Conservation (phyloP, 2,329 filamentous ascomycete genomes). For the Pseudofabraea citricarpa region DNA sequence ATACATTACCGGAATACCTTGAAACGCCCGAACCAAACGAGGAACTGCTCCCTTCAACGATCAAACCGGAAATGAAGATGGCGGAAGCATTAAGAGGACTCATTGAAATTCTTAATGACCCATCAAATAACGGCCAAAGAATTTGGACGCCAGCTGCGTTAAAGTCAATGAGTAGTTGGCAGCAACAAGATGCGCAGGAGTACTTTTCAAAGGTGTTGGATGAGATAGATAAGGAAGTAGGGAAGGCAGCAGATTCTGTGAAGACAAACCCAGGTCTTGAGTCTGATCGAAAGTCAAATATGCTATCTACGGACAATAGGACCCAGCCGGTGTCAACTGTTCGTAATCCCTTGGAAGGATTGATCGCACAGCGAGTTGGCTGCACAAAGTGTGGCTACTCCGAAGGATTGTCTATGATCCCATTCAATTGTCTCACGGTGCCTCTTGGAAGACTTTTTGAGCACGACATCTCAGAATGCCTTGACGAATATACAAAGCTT, state of each 20-base stretch:
- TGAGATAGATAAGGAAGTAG: conserved; percentile 74
- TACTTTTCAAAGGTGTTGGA: conserved; percentile 90
- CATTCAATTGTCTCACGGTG: conserved; percentile 90
- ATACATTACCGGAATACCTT: conserved; percentile 64
- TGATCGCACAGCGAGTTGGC: conserved; percentile 82
- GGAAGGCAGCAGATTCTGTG: conserved; percentile 36
- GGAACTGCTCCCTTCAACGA: too few species aligned
- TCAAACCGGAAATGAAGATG: conserved; percentile 24
- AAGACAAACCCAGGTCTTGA: conserved; percentile 18
- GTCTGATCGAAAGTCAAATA: conserved; percentile 9
- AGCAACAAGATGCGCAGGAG: conserved; percentile 96
- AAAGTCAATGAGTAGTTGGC: conserved; percentile 91
- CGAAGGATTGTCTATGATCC: conserved; percentile 83
- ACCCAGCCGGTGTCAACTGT: conserved; percentile 24
- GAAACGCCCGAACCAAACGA: conserved; percentile 34
- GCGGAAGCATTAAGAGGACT: conserved; percentile 43
- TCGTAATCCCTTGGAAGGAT: conserved; percentile 79
- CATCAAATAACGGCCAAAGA: conserved; percentile 65
- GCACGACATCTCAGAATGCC: conserved; percentile 71
- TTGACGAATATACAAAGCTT: conserved; percentile 80
- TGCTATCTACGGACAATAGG: conserved; percentile 1
- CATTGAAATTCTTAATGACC: conserved; percentile 65
- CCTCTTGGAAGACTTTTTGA: conserved; percentile 62
- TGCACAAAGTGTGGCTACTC: conserved; percentile 83
- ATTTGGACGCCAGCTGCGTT: conserved; percentile 78